phyloP scores from a whole-genome alignment of 345 rosid genomes.

The Corymbia maculata region DNA sequence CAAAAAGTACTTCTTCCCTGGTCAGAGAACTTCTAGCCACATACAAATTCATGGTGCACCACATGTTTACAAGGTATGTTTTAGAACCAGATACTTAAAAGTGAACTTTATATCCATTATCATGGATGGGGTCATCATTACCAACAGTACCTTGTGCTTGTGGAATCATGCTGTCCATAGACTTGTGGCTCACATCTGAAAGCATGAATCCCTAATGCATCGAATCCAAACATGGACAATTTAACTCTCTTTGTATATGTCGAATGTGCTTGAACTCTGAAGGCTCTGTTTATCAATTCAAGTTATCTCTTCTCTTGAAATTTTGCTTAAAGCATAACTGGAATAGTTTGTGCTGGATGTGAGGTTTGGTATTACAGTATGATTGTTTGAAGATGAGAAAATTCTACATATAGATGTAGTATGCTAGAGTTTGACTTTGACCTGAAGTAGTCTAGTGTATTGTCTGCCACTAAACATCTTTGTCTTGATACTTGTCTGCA shows the following conservation, averaged over 20 bases:
- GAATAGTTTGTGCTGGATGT: not conserved
- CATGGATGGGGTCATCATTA: not conserved
- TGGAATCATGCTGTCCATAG: not conserved
- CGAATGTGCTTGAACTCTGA: not conserved
- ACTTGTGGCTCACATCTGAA: not conserved
- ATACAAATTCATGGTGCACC: slow-evolving; percentile 90
- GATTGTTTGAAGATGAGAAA: not conserved
- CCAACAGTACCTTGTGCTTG: not conserved
- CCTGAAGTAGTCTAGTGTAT: not conserved
- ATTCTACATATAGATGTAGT: not conserved
- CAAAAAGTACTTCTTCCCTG: slow-evolving; percentile 89
- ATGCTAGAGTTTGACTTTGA: not conserved
- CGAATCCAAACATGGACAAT: not conserved
- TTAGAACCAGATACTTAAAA: not conserved
- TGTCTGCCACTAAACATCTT: not conserved
- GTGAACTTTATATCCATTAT: not conserved
- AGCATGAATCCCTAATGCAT: not conserved
- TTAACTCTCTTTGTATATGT: not conserved
- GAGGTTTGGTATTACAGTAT: not conserved
- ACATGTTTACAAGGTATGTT: slow-evolving; percentile 69
- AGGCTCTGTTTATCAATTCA: not conserved
- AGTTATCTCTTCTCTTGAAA: not conserved
- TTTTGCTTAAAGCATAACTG: not conserved
- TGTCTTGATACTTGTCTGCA: not conserved
- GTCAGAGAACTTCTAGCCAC: slow-evolving; percentile 83